Evolutionary conservation across 2,329 filamentous ascomycete species (phyloP), one percentile per base, ranked within the genome.

Genomic region (Pseudogymnoascus sp.): DNA sequence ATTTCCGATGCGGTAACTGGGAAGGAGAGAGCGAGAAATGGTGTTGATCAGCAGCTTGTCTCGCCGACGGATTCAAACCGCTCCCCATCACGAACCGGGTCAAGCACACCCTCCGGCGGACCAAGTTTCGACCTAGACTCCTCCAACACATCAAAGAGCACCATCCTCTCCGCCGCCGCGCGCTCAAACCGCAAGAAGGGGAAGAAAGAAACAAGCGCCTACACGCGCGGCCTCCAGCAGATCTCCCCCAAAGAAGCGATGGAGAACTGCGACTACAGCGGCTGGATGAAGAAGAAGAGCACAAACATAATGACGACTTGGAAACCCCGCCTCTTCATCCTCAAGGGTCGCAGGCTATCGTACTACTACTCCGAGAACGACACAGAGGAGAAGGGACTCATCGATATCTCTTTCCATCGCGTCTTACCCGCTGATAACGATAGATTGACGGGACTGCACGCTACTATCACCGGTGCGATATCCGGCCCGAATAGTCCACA

Each of bases 261-360:
- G 75, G 79, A 86, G 65, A 87, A 86, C 65, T 93, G 91, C 62
- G 93, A 99, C 72, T 97, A 96, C 74, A 93, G 88, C 70, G 95
- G 95, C 1, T 99, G 95, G 95, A 99, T 99, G 95, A 97, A 95
- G 81, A 99, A 99, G 82, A 93, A 96, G 76, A 96, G 91, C 64
- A 93, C 91, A 1, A 95, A 93, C 71, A 80, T 97, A 35, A 96
- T 99, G 88, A 92, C 92, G 2, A 96, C 93, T 1, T 99, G 95
- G 95, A 99, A 97, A 72, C 90, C 93, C 11, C 88, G 95, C 11
- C 82, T 97, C n/a, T 99, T 99, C 72, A 88, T 99, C 6, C 84
- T 99, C 63, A 93, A 92, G 71, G 95, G 95, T 31, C 87, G 93
- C 61, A 88, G 95, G 4, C 79, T 99, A 31, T 92, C 93, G 0